Base-by-base conservation (phyloP, 2,329 filamentous ascomycete species). In the Septoria linicola region DNA sequence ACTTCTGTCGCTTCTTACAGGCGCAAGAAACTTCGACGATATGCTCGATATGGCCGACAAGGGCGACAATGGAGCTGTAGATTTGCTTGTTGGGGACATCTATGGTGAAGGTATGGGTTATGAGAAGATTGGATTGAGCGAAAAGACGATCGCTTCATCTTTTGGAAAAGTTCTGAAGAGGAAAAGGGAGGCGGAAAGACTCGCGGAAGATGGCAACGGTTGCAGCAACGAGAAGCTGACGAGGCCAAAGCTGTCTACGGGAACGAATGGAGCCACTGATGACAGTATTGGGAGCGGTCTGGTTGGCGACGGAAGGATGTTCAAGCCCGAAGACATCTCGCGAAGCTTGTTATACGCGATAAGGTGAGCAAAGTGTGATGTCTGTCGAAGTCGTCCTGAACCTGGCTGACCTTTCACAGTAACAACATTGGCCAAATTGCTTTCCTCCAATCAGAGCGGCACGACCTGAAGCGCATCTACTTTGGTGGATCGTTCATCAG, bases 371-470 rank as follows among this genome's bases (percentile, higher is more conserved):
- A 8, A 8, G 8, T 10, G 10, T 25, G 23, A n/a, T 2, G 11
- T 8, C 27, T 31, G 10, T 8, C 40, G 40, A 30, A 7, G 37
- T 19, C 1, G 2, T 31, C 19, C 11, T 27, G 3, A 32, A 10
- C 37, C 7, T 43, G 23, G 39, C 68, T 71, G 56, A 73, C 4
- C 41, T 23, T 4, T 23, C 14, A 25, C 61, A 92, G 87, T 69
- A 97, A 97, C 76, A 97, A 97, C 72, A 96, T 97, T 58, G 93
- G 93, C 13, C 93, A 99, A 74, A 95, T 99, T 63, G 90, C 93
- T 36, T 96, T 93, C 70, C 78, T 99, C n/a, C 93, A 97, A 68
- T 93, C 89, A 4, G 91, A 96, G 69, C 93, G 96, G 66, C 92
- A 99, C 73, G 82, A 86, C 39, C 77, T 97, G 20, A 87, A 88